Evolutionary conservation across 192 early-diverging fungal genomes (phyloP), one percentile per base, ranked within the genome.

Genomic region (Coemansia sp.): DNA sequence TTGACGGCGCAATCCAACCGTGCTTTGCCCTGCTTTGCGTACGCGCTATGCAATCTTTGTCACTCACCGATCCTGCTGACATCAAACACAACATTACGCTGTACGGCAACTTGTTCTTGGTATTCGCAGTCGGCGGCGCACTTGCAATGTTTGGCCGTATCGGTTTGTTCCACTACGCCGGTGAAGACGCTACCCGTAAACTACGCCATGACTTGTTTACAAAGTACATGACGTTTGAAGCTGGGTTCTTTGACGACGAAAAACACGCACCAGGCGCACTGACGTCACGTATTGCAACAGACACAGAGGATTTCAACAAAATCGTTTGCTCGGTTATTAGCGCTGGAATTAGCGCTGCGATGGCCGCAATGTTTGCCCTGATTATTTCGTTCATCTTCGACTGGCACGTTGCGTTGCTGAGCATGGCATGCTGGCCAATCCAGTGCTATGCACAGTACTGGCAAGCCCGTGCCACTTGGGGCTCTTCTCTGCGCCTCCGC

Each of bases 321-420:
- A 61, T 77, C 2, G 63, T 84, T 6, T 68, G 71, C 50, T 84
- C 75, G 56, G 65, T 67, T 5, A 38, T 73, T 9, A 62, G 65
- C 7, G 69, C 70, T 1, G 60, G 79, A 23, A 25, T 70, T 15
- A 53, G 56, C 1, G 70, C 61, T 7, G 3, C 53, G 14, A 43
- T 65, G 17, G 68, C 66, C 2, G 37, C 84, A 11, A 24, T 70
- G 3, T 67, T 73, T 6, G 83, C 82, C 37, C 24, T 91, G 4
- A 38, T 65, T 10, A 80, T 96, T 65, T 87, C 94, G 9, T 93
- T 98, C 67, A 47, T 60, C 2, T 69, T 84, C 29, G 85, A 87
- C 50, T 96, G 94, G 94, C 83, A 88, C 25, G 73, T 98, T 65
- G 90, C 94, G 12, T 63, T 95, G 43, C 88, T 98, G 23, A 78